Percentiles rank a stretch among this genome's conserved stretches.
Conservation (phyloP, 352 stramenopile species). For the Phytophthora boehmeriae region DNA sequence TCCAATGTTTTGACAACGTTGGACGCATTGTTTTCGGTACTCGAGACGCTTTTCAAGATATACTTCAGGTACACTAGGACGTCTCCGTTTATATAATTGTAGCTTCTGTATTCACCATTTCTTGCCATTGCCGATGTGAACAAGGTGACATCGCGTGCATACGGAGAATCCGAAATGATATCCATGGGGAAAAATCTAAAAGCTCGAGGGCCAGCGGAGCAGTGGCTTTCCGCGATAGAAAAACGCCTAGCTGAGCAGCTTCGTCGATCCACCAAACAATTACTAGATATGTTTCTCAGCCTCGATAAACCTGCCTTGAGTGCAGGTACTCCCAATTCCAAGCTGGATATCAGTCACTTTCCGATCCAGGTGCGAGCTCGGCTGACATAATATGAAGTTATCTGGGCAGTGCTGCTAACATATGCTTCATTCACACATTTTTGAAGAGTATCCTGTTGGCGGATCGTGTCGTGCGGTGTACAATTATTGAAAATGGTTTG, state of each 20-base stretch:
- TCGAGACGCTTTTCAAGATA: slow-evolving; percentile 67
- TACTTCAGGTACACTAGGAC: slow-evolving; percentile 34
- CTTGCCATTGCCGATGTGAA: not conserved
- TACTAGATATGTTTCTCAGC: slow-evolving; percentile 27
- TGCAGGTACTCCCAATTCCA: not conserved
- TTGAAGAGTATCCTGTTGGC: slow-evolving; percentile 50
- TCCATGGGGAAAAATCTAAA: slow-evolving; percentile 79
- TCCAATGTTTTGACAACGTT: slow-evolving; percentile 79
- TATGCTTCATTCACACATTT: not conserved
- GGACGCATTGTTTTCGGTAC: slow-evolving; percentile 58
- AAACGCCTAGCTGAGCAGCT: slow-evolving; percentile 66
- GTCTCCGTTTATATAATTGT: not conserved
- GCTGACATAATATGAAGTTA: not conserved
- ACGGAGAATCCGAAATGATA: slow-evolving; percentile 51
- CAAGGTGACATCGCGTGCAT: slow-evolving; percentile 45
- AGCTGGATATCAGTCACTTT: slow-evolving; percentile 14
- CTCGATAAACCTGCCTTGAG: slow-evolving; percentile 3
- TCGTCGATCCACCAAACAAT: slow-evolving; percentile 55
- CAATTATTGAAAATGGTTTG: slow-evolving; percentile 39
- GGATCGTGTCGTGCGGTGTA: slow-evolving; percentile 50
- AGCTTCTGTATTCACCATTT: not conserved
- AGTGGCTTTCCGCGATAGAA: slow-evolving; percentile 68
- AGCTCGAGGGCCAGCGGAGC: slow-evolving; percentile 64
- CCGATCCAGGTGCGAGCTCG: slow-evolving; percentile 36
- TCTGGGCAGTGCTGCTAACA: not conserved